phyloP scores from a whole-genome alignment of 2,329 filamentous ascomycete species.

The Trichoderma semiorbis region DNA sequence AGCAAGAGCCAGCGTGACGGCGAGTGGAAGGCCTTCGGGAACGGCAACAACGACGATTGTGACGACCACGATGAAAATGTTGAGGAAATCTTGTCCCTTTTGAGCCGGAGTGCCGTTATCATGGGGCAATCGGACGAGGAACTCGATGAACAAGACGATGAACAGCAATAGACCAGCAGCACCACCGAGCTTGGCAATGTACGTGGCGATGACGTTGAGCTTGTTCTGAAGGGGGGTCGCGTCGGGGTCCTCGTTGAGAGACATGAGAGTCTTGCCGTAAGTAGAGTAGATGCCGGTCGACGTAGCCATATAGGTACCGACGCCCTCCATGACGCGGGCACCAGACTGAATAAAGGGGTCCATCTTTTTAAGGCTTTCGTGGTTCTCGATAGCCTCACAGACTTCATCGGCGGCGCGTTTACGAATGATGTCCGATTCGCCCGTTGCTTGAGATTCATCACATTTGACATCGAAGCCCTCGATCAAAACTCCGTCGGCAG shows the following conservation, averaged over 20 bases:
- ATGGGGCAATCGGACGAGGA: constrained; percentile 64
- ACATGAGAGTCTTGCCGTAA: constrained; percentile 72
- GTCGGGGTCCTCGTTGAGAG: constrained; percentile 68
- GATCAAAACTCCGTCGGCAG: constrained; percentile 70
- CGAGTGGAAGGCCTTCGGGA: constrained; percentile 71
- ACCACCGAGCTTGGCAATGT: constrained; percentile 75
- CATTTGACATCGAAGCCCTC: constrained; percentile 72
- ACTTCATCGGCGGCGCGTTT: constrained; percentile 67
- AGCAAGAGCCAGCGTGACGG: constrained; percentile 72
- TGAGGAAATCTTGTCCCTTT: constrained; percentile 75
- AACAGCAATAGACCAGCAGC: constrained; percentile 76
- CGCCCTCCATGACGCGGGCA: constrained; percentile 71
- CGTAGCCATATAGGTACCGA: constrained; percentile 71
- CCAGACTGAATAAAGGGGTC: constrained; percentile 86
- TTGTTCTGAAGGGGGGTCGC: constrained; percentile 75
- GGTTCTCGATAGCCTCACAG: constrained; percentile 63
- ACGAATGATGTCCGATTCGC: constrained; percentile 71
- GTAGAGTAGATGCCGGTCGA: constrained; percentile 70
- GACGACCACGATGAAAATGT: constrained; percentile 74
- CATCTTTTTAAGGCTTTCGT: constrained; percentile 65
- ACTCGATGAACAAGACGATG: constrained; percentile 81
- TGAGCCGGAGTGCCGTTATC: constrained; percentile 55
- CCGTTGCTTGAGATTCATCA: constrained; percentile 75
- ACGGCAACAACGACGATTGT: constrained; percentile 79
- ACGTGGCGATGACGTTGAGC: constrained; percentile 70